Evolutionary conservation across 2,329 filamentous ascomycete genomes (phyloP).

Genomic region (Xylariales sp.): DNA sequence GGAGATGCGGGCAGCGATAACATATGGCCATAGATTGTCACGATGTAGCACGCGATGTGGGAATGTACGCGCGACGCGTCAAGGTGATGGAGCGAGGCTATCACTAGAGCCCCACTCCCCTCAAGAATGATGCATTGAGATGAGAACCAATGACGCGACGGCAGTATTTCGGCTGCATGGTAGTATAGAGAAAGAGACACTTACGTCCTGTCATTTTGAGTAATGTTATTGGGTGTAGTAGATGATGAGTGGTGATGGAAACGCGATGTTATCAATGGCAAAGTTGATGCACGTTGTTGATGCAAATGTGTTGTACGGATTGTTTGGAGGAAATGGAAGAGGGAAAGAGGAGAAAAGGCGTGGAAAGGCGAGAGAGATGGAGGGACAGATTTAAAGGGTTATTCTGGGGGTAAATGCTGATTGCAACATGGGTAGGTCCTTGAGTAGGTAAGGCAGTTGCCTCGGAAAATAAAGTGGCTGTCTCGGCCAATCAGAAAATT

Average conservation of each 20-base stretch:
- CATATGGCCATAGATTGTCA: conserved; percentile 12
- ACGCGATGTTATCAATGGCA: conserved; percentile 42
- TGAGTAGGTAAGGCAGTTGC: conserved; percentile 25
- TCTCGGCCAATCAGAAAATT: conserved; percentile 44
- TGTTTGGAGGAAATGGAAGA: conserved; percentile 44
- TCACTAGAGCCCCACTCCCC: conserved; percentile 43
- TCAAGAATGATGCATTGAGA: conserved; percentile 23
- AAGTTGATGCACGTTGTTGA: conserved; percentile 38
- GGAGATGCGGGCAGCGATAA: not conserved
- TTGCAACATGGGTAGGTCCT: conserved; percentile 41
- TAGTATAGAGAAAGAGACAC: conserved; percentile 51
- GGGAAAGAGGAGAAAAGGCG: conserved; percentile 32
- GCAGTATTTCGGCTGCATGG: conserved; percentile 28
- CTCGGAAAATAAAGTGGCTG: conserved; percentile 37
- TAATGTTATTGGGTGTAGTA: conserved; percentile 46
- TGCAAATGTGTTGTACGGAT: conserved; percentile 46
- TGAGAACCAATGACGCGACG: conserved; percentile 34
- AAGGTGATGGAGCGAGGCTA: conserved; percentile 30
- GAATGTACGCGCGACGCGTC: conserved; percentile 49
- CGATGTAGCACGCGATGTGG: conserved; percentile 28
- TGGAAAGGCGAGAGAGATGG: conserved; percentile 35
- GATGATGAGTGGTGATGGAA: conserved; percentile 45
- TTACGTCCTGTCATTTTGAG: conserved; percentile 80
- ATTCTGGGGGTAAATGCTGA: conserved; percentile 48
- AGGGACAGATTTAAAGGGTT: conserved; percentile 41